A percentile compares a stretch with the other conserved stretches of the same genome.
Conservation (phyloP, 495 filamentous ascomycete species). For the Corynascus novoguineensis region DNA sequence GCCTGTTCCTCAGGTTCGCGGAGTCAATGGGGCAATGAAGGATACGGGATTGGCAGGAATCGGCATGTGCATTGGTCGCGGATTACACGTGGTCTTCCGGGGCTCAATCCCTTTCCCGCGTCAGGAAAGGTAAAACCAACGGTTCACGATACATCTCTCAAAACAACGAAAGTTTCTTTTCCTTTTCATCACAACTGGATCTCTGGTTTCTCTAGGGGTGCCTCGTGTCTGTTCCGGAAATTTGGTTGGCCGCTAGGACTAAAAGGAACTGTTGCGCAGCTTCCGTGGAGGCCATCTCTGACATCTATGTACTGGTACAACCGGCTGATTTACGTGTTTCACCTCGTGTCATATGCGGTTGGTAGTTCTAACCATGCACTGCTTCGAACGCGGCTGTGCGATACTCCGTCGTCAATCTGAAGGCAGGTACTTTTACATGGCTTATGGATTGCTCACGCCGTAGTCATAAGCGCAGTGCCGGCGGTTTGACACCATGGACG, state of each 20-base stretch:
- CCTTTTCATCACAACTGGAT: not conserved
- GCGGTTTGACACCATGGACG: too few relatives aligned
- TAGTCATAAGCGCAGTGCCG: too few relatives aligned
- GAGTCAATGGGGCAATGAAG: not conserved
- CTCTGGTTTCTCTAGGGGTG: not conserved
- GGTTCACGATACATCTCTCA: constrained; percentile 4
- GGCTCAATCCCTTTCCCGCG: not conserved
- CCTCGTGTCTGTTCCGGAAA: constrained; percentile 9
- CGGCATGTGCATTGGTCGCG: constrained; percentile 1
- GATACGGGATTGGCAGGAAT: not conserved
- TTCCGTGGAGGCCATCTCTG: constrained; percentile 17
- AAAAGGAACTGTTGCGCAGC: not conserved
- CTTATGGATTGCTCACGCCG: too few relatives aligned
- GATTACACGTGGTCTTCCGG: not conserved
- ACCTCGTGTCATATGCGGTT: not conserved
- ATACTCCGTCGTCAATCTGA: too few relatives aligned
- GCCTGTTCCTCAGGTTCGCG: not conserved
- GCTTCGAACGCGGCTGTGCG: too few relatives aligned
- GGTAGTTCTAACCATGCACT: too few relatives aligned
- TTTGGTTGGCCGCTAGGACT: constrained; percentile 15
- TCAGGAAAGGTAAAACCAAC: constrained; percentile 2
- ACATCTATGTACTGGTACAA: constrained; percentile 22
- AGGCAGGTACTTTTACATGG: too few relatives aligned
- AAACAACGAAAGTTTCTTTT: constrained; percentile 10
- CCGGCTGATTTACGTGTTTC: not conserved